These are phyloP conservation scores for Curvularia verruculosa DNA, from an alignment of 2,329 filamentous ascomycete genomes.

Conservation along the genomic window DNA sequence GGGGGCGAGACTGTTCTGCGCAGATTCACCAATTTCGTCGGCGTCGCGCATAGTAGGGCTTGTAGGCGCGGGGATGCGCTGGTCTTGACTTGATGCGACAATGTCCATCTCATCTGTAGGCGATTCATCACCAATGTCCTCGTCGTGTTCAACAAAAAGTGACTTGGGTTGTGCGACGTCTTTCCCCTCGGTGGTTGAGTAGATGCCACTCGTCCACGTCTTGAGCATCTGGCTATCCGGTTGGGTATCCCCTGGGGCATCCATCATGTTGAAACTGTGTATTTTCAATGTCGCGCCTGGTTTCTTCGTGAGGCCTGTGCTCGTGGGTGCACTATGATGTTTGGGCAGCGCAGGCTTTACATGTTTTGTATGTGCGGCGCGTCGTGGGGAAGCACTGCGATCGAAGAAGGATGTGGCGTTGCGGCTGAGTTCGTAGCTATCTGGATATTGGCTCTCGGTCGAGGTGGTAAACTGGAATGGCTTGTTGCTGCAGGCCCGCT, in stretches of 20 bases:
- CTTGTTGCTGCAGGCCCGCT: slow-evolving; percentile 39
- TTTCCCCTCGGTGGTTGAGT: slow-evolving; percentile 18
- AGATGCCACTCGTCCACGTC: slow-evolving; percentile 45
- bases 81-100: slow-evolving; percentile 37
- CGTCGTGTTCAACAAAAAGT: slow-evolving; percentile 28
- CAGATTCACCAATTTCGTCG: slow-evolving; percentile 32
- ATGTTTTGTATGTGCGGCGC: slow-evolving; percentile 38
- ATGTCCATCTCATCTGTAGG: slow-evolving; percentile 29
- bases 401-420: slow-evolving; percentile 19
- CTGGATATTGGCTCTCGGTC: slow-evolving; percentile 25
- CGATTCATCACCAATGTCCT: slow-evolving; percentile 21
- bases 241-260: slow-evolving; percentile 54
- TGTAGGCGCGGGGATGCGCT: slow-evolving; percentile 31
- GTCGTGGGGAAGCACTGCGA: slow-evolving; percentile 32
- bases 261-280: slow-evolving; percentile 50
- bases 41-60: slow-evolving; percentile 40
- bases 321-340: slow-evolving; percentile 42
- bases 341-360: slow-evolving; percentile 38
- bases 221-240: slow-evolving; percentile 55
- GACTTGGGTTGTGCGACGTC: slow-evolving; percentile 22
- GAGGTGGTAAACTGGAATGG: slow-evolving; percentile 34
- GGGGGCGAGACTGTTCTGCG: slow-evolving; percentile 23
- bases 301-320: slow-evolving; percentile 27
- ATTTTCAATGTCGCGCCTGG: slow-evolving; percentile 30
- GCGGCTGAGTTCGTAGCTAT: slow-evolving; percentile 13